Base-by-base conservation (phyloP, 352 stramenopile species). In the Phytophthora boehmeriae region DNA sequence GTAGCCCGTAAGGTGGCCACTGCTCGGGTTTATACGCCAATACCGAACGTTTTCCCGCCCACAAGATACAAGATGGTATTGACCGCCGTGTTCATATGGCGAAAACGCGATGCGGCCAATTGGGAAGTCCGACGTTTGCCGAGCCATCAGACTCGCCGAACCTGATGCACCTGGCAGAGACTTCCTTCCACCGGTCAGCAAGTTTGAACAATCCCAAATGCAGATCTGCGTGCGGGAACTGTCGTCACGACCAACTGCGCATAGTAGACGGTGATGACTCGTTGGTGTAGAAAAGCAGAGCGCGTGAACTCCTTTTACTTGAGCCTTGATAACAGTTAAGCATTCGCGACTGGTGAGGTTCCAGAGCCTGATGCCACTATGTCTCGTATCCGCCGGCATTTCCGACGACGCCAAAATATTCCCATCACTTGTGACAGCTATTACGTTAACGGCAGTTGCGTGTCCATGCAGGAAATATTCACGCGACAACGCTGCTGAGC, bases 11-110 rank as follows among this genome's bases (percentile, higher is more conserved):
- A 97, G 72, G 43, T 97, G 75, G 11, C 71, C 61, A 16, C 52
- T 66, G 28, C 47, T 73, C 16, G 59, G 65, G 57, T 74, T 71
- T 5, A 97, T 57, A 5, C 90, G 88, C 91, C 90, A 98, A 48
- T 97, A 97, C 2, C 92, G 86, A n/a, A 97, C 72, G 67, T 97
- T 98, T 56, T 98, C 91, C 14, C 85, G 83, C 4, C 92, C 92
- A 59, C 89, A 97, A 1, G 88, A 95, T 14, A 98, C 85, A 6
- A 98, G 78, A 30, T 92, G 80, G 17, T 80, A 74, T 1, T 50
- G 58, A 38, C 71, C 63, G 20, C 61, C 59, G 19, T 66, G 14
- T 17, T 97, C 90, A 51, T 95, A 97, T 0, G 88, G 89, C 1
- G 88, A 96, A 45, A 97, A 97, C 13, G 72, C 71, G 28, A 94